A percentile compares a stretch with the other conserved stretches of the same genome.
phyloP scores from a whole-genome alignment of 495 filamentous ascomycete genomes.

The Xylaria scruposa region DNA sequence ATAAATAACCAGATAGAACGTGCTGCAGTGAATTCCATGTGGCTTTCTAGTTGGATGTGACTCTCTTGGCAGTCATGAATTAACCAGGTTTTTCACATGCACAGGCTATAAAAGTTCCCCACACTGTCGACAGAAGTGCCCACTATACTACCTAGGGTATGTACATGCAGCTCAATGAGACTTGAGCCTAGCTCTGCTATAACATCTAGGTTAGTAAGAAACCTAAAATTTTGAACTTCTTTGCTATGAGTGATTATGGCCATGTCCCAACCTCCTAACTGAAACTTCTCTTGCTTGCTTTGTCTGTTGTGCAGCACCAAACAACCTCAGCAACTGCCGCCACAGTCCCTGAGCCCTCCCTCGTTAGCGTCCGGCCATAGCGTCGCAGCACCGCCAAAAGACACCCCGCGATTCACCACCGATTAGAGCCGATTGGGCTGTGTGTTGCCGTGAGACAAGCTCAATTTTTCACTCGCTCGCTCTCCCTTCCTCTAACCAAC shows the following conservation, averaged over 20 bases:
- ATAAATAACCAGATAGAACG: too few species aligned
- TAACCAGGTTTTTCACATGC: constrained; percentile 6
- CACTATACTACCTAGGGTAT: constrained; percentile 13
- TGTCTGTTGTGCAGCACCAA: not conserved
- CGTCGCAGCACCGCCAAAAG: constrained; percentile 3
- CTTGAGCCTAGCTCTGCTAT: not conserved
- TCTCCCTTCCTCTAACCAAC: constrained; percentile 11
- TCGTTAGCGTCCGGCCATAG: constrained; percentile 12
- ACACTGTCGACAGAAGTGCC: not conserved
- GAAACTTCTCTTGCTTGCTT: not conserved
- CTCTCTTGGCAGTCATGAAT: not conserved
- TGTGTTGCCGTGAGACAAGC: constrained; percentile 11
- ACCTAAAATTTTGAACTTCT: not conserved
- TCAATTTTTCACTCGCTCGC: constrained; percentile 20
- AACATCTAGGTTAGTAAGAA: not conserved
- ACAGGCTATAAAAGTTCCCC: not conserved
- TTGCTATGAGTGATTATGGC: not conserved
- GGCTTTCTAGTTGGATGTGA: not conserved
- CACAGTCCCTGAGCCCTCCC: not conserved
- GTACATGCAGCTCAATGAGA: constrained; percentile 7
- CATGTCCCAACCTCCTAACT: not conserved
- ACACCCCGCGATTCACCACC: constrained; percentile 25
- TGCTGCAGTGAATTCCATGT: not conserved
- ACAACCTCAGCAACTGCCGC: not conserved
- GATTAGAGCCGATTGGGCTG: constrained; percentile 28